phyloP scores from a whole-genome alignment of 441 rosid species.

The Croton setiger region DNA sequence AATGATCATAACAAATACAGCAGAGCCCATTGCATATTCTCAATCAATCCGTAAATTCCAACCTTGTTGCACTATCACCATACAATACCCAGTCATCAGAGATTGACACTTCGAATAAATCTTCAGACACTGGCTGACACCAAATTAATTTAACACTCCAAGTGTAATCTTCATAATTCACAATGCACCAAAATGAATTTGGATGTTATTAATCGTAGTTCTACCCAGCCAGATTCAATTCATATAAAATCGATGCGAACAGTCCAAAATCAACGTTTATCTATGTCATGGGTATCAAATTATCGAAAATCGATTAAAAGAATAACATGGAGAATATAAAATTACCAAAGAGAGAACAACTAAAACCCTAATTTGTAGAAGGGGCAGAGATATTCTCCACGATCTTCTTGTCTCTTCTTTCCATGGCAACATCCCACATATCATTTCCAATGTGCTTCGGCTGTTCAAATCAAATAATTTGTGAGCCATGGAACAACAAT shows the following conservation, averaged over 20 bases:
- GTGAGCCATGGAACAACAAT: background rate
- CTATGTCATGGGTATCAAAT: background rate
- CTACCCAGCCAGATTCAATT: too few relatives aligned
- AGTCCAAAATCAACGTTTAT: too few relatives aligned
- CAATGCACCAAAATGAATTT: background rate
- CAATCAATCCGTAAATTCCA: background rate
- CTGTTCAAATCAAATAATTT: slow-evolving; percentile 24
- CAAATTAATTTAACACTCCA: background rate
- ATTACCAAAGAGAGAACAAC: background rate
- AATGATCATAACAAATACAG: background rate
- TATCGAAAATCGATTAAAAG: background rate
- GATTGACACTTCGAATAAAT: background rate
- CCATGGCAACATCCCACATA: slow-evolving; percentile 96
- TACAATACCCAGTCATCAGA: background rate
- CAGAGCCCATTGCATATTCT: background rate
- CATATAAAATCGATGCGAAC: too few relatives aligned
- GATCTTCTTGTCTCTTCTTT: slow-evolving; percentile 91
- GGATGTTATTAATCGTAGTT: background rate
- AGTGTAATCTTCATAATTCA: background rate
- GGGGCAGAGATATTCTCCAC: slow-evolving; percentile 41
- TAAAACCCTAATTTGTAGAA: slow-evolving; percentile 34
- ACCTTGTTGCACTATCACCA: background rate
- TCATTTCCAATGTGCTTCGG: slow-evolving; percentile 95
- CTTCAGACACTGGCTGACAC: background rate
- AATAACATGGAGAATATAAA: background rate